phyloP scores from a whole-genome alignment of 352 stramenopile genomes.

The Globisporangium cederbergense region DNA sequence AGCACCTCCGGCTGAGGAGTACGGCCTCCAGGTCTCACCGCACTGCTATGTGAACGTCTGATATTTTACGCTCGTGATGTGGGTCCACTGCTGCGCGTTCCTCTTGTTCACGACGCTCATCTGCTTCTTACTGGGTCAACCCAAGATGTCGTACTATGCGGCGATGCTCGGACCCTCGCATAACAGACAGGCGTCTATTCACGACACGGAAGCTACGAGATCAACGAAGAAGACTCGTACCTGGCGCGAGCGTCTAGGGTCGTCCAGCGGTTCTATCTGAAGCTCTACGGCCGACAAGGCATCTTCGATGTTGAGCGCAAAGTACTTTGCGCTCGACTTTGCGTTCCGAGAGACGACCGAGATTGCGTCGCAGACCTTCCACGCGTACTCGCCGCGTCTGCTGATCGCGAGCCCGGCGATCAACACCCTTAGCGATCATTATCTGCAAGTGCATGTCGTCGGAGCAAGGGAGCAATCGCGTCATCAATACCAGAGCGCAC shows the following conservation, averaged over 20 bases:
- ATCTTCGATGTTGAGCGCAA: slow-evolving; percentile 4
- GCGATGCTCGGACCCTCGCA: slow-evolving; percentile 6
- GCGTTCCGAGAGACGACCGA: neutral
- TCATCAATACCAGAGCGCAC: neutral
- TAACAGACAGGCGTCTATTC: neutral
- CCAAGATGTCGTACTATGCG: slow-evolving; percentile 5
- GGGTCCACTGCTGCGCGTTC: neutral
- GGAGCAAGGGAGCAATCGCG: neutral
- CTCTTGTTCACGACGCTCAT: slow-evolving; percentile 1
- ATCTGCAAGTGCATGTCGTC: too few relatives aligned
- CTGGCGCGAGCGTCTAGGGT: neutral
- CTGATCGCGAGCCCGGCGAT: slow-evolving; percentile 3
- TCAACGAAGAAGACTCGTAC: neutral
- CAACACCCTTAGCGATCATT: neutral
- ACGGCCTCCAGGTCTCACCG: neutral
- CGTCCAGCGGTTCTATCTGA: neutral
- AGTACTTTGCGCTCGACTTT: slow-evolving; percentile 1
- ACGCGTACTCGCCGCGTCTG: slow-evolving; percentile 1
- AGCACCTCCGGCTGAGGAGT: neutral
- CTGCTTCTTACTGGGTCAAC: slow-evolving; percentile 3
- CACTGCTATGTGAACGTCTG: slow-evolving; percentile 4
- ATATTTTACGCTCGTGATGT: slow-evolving; percentile 4
- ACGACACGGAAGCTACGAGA: neutral
- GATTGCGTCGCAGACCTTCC: neutral
- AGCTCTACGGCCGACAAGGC: neutral